These are phyloP conservation scores for Crepidotus variabilis DNA, from an alignment of 768 basidiomycete species.

Conservation along the genomic window DNA sequence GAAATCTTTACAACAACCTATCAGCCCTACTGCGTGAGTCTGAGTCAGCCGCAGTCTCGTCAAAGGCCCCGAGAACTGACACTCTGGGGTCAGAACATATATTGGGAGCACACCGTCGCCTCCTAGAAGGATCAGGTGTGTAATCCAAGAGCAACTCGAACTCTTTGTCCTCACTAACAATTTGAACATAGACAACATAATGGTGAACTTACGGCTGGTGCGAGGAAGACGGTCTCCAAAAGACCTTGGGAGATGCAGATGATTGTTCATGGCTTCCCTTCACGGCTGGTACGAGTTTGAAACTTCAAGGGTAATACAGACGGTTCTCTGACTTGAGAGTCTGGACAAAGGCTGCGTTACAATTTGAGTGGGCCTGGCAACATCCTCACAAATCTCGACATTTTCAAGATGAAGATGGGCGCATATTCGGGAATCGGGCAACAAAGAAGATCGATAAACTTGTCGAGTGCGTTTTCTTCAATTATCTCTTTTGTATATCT, in stretches of 20 bases:
- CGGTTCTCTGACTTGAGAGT: background rate
- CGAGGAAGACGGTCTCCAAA: constrained; percentile 55
- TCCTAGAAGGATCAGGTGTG: constrained; percentile 57
- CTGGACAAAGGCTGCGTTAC: constrained; percentile 51
- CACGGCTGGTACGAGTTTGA: constrained; percentile 41
- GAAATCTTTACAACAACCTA: constrained; percentile 55
- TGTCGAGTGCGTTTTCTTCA: background rate
- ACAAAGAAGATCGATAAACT: constrained; percentile 1
- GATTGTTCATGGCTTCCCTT: constrained; percentile 83
- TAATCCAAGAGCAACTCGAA: constrained; percentile 2
- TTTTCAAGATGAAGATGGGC: constrained; percentile 42
- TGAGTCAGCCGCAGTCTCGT: background rate
- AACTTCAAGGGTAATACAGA: background rate
- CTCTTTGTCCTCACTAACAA: background rate
- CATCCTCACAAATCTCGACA: constrained; percentile 70
- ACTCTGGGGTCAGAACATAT: constrained; percentile 49
- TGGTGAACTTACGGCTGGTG: constrained; percentile 70
- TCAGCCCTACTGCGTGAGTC: constrained; percentile 36
- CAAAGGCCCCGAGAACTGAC: constrained; percentile 6
- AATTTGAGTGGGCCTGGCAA: constrained; percentile 89
- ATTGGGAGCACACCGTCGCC: constrained; percentile 73
- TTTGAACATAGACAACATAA: constrained; percentile 65
- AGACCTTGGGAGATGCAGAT: constrained; percentile 84
- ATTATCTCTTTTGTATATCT: background rate
- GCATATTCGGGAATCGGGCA: constrained; percentile 31